Conservation (phyloP, 306 rosid species). For the Prunus mume region DNA sequence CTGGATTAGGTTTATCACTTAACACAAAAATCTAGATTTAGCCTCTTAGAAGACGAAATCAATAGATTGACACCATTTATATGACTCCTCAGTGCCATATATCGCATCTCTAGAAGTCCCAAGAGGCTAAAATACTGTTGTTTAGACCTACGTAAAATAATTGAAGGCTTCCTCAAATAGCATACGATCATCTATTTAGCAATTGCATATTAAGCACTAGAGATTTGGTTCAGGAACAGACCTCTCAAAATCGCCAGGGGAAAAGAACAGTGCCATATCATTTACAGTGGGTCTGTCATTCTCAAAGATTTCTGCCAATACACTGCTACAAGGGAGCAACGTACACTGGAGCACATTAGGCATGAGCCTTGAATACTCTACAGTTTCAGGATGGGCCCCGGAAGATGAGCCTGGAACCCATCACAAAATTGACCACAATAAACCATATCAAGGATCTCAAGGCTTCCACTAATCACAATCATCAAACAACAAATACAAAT, state of each 20-base stretch:
- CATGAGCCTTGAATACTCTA: constrained; percentile 6
- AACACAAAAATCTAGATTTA: constrained; percentile 1
- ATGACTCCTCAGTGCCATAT: neutral
- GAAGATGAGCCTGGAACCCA: constrained; percentile 8
- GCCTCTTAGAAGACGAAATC: constrained; percentile 12
- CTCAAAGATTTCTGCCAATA: neutral
- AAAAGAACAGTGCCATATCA: constrained; percentile 4
- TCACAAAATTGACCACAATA: neutral
- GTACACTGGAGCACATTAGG: neutral
- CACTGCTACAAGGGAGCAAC: neutral
- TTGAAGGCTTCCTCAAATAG: neutral
- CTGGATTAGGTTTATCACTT: neutral
- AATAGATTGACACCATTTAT: constrained; percentile 7
- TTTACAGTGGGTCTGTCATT: neutral
- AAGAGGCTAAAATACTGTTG: constrained; percentile 16
- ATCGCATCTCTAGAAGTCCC: constrained; percentile 5
- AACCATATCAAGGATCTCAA: constrained; percentile 1
- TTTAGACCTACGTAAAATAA: neutral
- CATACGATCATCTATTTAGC: neutral
- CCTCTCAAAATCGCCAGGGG: constrained; percentile 7
- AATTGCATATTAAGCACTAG: neutral
- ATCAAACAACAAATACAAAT: neutral
- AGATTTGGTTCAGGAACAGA: neutral
- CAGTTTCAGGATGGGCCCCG: neutral
- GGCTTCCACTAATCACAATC: constrained; percentile 8